Percentiles rank a stretch among this genome's conserved stretches.
Evolutionary conservation across 306 rosid species (phyloP).

Genomic region (Prunus mume): DNA sequence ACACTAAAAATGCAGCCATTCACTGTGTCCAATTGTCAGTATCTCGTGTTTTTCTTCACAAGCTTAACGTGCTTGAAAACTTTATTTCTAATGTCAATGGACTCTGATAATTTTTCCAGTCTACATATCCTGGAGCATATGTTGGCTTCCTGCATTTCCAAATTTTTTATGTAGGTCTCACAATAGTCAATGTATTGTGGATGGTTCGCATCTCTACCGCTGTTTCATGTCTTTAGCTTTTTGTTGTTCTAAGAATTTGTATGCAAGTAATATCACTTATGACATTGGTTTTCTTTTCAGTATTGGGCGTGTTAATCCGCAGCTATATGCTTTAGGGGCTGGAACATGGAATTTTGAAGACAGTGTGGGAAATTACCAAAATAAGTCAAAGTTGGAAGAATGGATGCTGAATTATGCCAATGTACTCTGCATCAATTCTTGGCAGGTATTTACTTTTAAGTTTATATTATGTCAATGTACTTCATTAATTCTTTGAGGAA

Average conservation of each 20-base stretch:
- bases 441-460: slow-evolving; percentile 63
- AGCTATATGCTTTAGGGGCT: slow-evolving; percentile 74
- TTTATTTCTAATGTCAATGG: background rate
- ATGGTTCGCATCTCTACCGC: slow-evolving; percentile 3
- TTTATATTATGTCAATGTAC: background rate
- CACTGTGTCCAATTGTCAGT: background rate
- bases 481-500: background rate
- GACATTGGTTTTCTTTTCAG: slow-evolving; percentile 40
- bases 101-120: background rate
- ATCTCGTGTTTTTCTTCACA: background rate
- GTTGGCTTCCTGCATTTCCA: background rate
- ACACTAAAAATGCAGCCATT: background rate
- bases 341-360: slow-evolving; percentile 52
- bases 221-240: slow-evolving; percentile 9
- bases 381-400: slow-evolving; percentile 45
- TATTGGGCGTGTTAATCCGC: slow-evolving; percentile 83
- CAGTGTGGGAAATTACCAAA: slow-evolving; percentile 29
- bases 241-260: slow-evolving; percentile 15
- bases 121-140: background rate
- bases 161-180: background rate
- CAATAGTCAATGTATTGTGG: background rate
- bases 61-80: background rate
- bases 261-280: slow-evolving; percentile 19
- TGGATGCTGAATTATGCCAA: slow-evolving; percentile 83
- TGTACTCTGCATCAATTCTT: slow-evolving; percentile 77